These are phyloP conservation scores for Marasmius sp. DNA, from an alignment of 1,284 basidiomycete genomes.

Conservation along the genomic window DNA sequence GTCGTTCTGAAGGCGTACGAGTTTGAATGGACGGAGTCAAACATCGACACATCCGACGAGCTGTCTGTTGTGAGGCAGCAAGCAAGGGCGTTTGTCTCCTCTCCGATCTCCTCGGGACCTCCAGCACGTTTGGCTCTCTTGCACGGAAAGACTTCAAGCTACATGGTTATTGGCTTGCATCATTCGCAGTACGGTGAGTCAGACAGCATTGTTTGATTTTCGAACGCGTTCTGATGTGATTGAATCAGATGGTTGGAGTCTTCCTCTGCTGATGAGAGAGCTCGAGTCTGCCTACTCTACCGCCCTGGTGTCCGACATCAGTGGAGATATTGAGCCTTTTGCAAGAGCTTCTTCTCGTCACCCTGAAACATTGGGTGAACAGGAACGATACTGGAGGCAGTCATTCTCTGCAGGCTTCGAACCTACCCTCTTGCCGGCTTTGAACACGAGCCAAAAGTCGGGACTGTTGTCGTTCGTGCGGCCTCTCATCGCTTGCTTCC, in stretches of 20 bases:
- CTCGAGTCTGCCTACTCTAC: constrained; percentile 36
- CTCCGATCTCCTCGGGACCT: constrained; percentile 34
- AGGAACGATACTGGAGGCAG: constrained; percentile 39
- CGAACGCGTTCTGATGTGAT: neutral
- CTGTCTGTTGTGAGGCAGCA: constrained; percentile 20
- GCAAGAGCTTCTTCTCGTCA: constrained; percentile 26
- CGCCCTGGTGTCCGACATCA: constrained; percentile 20
- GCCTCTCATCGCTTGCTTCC: neutral
- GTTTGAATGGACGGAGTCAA: constrained; percentile 32
- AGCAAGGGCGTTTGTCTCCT: constrained; percentile 34
- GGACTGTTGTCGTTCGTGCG: neutral
- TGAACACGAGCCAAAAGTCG: constrained; percentile 19
- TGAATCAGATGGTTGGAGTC: constrained; percentile 39
- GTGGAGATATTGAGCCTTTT: constrained; percentile 33
- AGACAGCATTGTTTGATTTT: neutral
- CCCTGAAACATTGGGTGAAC: constrained; percentile 24
- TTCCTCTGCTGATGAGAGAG: constrained; percentile 42
- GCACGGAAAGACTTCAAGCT: constrained; percentile 24
- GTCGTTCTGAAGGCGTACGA: neutral
- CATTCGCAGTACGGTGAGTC: constrained; percentile 46
- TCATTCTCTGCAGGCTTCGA: constrained; percentile 29
- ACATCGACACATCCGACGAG: constrained; percentile 13
- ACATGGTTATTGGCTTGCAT: constrained; percentile 44
- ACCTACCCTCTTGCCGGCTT: constrained; percentile 32
- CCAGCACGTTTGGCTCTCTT: constrained; percentile 35